Conservation (phyloP, 2,329 filamentous ascomycete genomes). For the Aspergillus sp. region DNA sequence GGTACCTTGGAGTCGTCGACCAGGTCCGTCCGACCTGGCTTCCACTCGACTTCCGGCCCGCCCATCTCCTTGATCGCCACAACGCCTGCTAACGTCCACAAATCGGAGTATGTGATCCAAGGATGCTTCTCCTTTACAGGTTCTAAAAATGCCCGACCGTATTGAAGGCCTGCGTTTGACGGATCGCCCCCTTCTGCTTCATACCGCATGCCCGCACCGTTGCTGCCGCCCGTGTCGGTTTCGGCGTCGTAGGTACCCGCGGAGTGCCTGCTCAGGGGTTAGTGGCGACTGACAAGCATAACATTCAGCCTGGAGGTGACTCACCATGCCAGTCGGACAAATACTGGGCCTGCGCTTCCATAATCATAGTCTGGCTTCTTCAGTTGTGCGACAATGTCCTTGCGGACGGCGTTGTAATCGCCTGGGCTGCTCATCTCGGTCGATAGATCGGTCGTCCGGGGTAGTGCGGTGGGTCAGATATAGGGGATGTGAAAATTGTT, state of each 20-base stretch:
- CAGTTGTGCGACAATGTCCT: constrained; percentile 57
- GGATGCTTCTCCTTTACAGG: constrained; percentile 60
- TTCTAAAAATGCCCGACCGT: constrained; percentile 65
- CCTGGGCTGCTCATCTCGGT: constrained; percentile 40
- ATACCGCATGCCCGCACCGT: constrained; percentile 68
- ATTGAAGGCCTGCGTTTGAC: constrained; percentile 65
- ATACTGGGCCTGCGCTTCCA: constrained; percentile 64
- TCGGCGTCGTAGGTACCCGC: constrained; percentile 62
- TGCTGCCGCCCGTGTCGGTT: constrained; percentile 64
- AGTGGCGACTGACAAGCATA: neutral
- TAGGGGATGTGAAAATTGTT: neutral
- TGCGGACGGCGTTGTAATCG: constrained; percentile 54
- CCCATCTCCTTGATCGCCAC: constrained; percentile 63
- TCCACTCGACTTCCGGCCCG: constrained; percentile 60
- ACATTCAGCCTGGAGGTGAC: constrained; percentile 19
- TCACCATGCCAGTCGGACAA: constrained; percentile 65
- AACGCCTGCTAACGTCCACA: constrained; percentile 65
- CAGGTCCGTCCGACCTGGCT: constrained; percentile 62
- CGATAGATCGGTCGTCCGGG: constrained; percentile 23
- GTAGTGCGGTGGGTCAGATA: constrained; percentile 12
- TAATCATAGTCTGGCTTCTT: constrained; percentile 66
- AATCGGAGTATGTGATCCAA: constrained; percentile 67
- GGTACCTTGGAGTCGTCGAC: constrained; percentile 63
- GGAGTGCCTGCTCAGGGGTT: constrained; percentile 54
- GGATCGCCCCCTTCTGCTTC: constrained; percentile 66